These are phyloP conservation scores for Peltaster fructicola DNA, from an alignment of 2,329 filamentous ascomycete genomes.

Conservation along the genomic window DNA sequence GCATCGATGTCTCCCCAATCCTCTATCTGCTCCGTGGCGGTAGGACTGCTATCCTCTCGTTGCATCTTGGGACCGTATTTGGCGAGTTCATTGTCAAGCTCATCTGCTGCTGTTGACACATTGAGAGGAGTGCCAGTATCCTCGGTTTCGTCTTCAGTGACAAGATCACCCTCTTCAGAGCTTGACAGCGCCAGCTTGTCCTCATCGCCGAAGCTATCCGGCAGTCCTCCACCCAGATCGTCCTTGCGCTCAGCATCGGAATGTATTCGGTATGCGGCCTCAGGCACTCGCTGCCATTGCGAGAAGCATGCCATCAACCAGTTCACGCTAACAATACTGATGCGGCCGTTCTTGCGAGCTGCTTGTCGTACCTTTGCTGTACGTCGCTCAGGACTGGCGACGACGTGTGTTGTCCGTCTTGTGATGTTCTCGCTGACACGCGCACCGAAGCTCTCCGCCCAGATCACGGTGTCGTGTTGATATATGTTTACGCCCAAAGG, in stretches of 20 bases:
- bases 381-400: conserved; percentile 51
- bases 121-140: conserved; percentile 9
- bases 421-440: conserved; percentile 41
- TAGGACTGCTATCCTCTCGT: conserved; percentile 15
- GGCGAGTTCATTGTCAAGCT: conserved; percentile 24
- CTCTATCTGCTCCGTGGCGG: conserved; percentile 16
- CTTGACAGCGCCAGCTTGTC: conserved; percentile 23
- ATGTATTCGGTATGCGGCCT: conserved; percentile 61
- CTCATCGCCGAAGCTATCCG: conserved; percentile 14
- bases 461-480: conserved; percentile 67
- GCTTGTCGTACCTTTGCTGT: conserved; percentile 87
- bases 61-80: conserved; percentile 30
- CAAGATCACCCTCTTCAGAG: conserved; percentile 27
- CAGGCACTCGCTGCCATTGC: conserved; percentile 66
- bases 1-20: conserved; percentile 38
- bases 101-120: conserved; percentile 9
- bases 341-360: conserved; percentile 48
- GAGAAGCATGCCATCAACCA: conserved; percentile 79
- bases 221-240: conserved; percentile 29
- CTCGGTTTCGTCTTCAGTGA: conserved; percentile 21
- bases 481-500: conserved; percentile 58
- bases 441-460: conserved; percentile 75
- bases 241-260: conserved; percentile 53
- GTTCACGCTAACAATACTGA: conserved; percentile 81
- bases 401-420: conserved; percentile 46